Evolutionary conservation across 345 rosid genomes (phyloP).

Genomic region (Populus davidiana): DNA sequence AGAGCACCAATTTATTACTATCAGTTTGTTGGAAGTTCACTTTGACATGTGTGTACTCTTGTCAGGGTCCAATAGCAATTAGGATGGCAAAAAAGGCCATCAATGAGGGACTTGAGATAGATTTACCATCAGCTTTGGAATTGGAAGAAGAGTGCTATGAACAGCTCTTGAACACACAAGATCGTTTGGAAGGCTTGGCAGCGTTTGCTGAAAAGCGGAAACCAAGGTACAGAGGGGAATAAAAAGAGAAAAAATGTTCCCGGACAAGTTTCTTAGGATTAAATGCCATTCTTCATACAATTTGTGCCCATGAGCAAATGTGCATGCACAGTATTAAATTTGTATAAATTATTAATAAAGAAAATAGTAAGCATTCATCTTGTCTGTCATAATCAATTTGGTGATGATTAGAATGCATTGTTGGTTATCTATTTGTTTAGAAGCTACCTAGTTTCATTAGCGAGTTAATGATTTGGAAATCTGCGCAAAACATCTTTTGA

Average conservation of each 20-base stretch:
- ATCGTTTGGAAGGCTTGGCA: conserved; percentile 84
- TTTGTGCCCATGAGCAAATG: neutral
- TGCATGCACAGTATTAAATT: neutral
- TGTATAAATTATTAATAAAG: neutral
- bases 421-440: neutral
- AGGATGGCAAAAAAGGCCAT: conserved; percentile 85
- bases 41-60: conserved; percentile 1
- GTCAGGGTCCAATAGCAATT: conserved; percentile 77
- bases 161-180: conserved; percentile 53
- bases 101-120: conserved; percentile 60
- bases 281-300: neutral
- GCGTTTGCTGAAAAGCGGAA: conserved; percentile 90
- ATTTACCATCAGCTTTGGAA: conserved; percentile 53
- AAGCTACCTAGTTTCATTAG: neutral
- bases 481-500: neutral
- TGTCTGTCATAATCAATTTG: neutral
- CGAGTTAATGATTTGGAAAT: neutral
- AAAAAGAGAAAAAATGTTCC: conserved; percentile 8
- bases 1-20: neutral
- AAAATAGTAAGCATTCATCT: neutral
- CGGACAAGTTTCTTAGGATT: neutral
- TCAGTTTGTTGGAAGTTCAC: neutral
- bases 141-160: conserved; percentile 75
- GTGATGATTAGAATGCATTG: neutral
- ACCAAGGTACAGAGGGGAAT: conserved; percentile 60